Conservation (phyloP, 306 rosid genomes). For the Cucumis cinereus region DNA sequence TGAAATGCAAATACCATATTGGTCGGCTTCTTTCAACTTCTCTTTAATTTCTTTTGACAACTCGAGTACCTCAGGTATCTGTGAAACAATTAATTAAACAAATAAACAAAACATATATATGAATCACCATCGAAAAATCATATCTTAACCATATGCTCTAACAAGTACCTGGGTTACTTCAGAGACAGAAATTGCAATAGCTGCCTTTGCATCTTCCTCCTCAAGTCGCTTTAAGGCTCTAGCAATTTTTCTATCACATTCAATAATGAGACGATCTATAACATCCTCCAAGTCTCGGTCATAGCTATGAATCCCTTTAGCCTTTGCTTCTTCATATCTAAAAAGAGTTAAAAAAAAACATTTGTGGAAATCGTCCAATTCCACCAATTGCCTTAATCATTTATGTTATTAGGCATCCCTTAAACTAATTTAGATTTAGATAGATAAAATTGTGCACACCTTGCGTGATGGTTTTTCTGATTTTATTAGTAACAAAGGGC, state of each 20-base stretch:
- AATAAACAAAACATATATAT: not conserved
- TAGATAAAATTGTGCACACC: not conserved
- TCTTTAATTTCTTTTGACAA: constrained; percentile 72
- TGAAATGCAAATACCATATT: constrained; percentile 39
- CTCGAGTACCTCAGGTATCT: constrained; percentile 77
- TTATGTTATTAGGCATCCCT: not conserved
- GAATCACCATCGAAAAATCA: not conserved
- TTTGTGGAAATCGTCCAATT: not conserved
- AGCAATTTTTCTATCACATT: constrained; percentile 88
- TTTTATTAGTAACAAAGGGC: not conserved
- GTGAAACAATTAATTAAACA: constrained; percentile 20
- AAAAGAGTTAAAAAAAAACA: constrained; percentile 41
- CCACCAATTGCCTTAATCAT: not conserved
- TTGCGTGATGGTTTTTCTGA: not conserved
- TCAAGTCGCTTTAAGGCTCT: constrained; percentile 94
- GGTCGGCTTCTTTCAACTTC: constrained; percentile 87
- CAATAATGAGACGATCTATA: constrained; percentile 85
- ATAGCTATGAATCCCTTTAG: constrained; percentile 59
- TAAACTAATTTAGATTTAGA: not conserved
- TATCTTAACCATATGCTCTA: not conserved
- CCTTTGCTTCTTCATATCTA: constrained; percentile 84
- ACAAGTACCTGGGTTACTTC: constrained; percentile 76
- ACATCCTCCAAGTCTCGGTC: constrained; percentile 95
- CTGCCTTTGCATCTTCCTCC: constrained; percentile 98
- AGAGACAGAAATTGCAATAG: constrained; percentile 91